Evolutionary conservation across 2,329 filamentous ascomycete genomes (phyloP), one percentile per base, ranked within the genome.

Genomic region (Didymella segeticola): DNA sequence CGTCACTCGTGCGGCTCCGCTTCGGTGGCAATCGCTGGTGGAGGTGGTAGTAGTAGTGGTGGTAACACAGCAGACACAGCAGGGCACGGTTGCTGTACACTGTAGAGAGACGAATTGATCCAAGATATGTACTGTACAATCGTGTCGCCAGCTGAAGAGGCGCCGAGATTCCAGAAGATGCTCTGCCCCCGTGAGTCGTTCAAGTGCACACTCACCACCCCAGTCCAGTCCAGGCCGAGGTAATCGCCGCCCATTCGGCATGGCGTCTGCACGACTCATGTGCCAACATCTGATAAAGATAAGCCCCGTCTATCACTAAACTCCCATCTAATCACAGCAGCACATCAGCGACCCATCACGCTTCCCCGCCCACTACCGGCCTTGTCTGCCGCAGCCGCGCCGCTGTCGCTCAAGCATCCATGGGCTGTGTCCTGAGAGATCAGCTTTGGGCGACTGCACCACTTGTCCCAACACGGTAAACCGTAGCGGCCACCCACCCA

Each of bases 151-250:
- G 19, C 53, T 36, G 34, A 49, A 38, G 30, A 48, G 42, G 47
- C 42, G 48, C 19, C 34, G 51, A 15, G 55, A 34, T 64, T 64
- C 61, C 56, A 62, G 61, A 64, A 64, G 60, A 56, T 62, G 48
- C 61, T 59, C 27, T 51, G 41, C n/a, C n/a, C n/a, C n/a, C n/a
- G n/a, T n/a, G n/a, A n/a, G 22, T 27, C 39, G 39, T 45, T 49
- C 45, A 54, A 45, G 22, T 46, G 52, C 46, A 49, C 34, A 22
- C 22, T 37, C 34, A 37, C 20, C 19, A 23, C 23, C n/a, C 14
- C 33, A 43, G 15, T 19, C 14, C 33, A 43, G 15, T 17, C 33
- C 33, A 37, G 43, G 45, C 54, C 54, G 54, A 57, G 54, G 54
- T 53, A 41, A 53, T 42, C 36, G 33, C 34, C 42, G 37, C 49